These are phyloP conservation scores for Metarhizium humberi DNA, from an alignment of 2,329 filamentous ascomycete species.

Conservation along the genomic window DNA sequence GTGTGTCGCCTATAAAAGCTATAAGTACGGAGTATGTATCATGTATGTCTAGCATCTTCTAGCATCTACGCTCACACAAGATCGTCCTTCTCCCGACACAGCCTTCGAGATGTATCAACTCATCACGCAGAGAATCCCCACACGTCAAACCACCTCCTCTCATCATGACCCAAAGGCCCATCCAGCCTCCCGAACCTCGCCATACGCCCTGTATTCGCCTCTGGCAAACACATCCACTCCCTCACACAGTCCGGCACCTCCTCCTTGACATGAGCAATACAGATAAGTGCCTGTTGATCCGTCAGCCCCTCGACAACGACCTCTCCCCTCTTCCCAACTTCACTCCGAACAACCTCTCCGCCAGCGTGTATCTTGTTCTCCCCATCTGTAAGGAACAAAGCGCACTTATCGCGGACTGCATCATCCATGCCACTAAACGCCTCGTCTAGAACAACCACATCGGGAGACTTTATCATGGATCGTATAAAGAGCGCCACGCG, in stretches of 20 bases:
- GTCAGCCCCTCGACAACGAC: conserved; percentile 53
- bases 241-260: conserved; percentile 79
- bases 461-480: conserved; percentile 69
- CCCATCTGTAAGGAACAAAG: conserved; percentile 65
- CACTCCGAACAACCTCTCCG: conserved; percentile 35
- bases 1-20: no score
- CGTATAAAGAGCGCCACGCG: conserved; percentile 77
- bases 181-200: conserved; percentile 57
- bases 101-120: neutral
- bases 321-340: conserved; percentile 20
- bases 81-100: no score
- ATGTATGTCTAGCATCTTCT: no score
- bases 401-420: conserved; percentile 73
- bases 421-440: conserved; percentile 82
- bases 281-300: conserved; percentile 71
- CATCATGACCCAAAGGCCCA: conserved; percentile 49
- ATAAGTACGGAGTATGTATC: no score
- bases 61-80: no score
- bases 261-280: conserved; percentile 83
- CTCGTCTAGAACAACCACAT: conserved; percentile 79
- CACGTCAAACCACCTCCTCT: conserved; percentile 53
- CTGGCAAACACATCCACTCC: conserved; percentile 80
- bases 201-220: conserved; percentile 52
- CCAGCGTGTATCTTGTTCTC: conserved; percentile 35
- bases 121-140: conserved; percentile 37